Evolutionary conservation across 306 rosid species (phyloP).

Genomic region (Glycine latifolia): DNA sequence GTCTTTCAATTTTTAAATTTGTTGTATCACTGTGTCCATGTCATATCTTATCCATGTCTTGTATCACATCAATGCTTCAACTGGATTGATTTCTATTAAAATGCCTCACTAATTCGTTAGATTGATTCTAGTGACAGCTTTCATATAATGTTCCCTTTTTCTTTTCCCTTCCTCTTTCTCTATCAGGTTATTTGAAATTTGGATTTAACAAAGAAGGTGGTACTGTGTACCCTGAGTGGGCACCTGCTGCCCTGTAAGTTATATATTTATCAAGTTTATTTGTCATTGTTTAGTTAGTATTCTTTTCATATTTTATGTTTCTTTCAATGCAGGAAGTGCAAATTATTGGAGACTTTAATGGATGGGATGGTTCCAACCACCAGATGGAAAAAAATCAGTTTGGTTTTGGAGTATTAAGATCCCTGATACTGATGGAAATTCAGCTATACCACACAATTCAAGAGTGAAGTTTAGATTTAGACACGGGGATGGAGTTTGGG

Average conservation of each 20-base stretch:
- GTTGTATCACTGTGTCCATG: not conserved
- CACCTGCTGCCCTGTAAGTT: slow-evolving; percentile 96
- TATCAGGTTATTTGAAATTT: slow-evolving; percentile 79
- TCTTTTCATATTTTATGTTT: slow-evolving; percentile 32
- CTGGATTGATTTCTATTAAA: slow-evolving; percentile 27
- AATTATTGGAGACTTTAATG: slow-evolving; percentile 89
- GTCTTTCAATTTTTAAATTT: too few species aligned
- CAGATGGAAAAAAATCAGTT: slow-evolving; percentile 77
- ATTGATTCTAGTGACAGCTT: slow-evolving; percentile 37
- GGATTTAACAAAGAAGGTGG: slow-evolving; percentile 87
- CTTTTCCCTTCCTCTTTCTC: slow-evolving; percentile 40
- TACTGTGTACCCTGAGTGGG: slow-evolving; percentile 91
- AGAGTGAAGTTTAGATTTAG: slow-evolving; percentile 86
- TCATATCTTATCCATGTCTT: slow-evolving; percentile 17
- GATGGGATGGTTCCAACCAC: slow-evolving; percentile 87
- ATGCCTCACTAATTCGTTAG: slow-evolving; percentile 27
- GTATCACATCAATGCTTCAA: not conserved
- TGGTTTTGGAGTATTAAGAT: slow-evolving; percentile 90
- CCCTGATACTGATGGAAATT: slow-evolving; percentile 66
- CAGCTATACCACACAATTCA: slow-evolving; percentile 91
- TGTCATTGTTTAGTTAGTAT: slow-evolving; percentile 40
- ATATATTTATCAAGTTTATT: slow-evolving; percentile 28
- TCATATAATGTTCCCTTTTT: slow-evolving; percentile 33
- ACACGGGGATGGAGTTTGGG: slow-evolving; percentile 82
- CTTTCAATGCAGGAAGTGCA: slow-evolving; percentile 77